Base-by-base conservation (phyloP, 805 yeast species). In the Saccharomycopsis amapae region DNA sequence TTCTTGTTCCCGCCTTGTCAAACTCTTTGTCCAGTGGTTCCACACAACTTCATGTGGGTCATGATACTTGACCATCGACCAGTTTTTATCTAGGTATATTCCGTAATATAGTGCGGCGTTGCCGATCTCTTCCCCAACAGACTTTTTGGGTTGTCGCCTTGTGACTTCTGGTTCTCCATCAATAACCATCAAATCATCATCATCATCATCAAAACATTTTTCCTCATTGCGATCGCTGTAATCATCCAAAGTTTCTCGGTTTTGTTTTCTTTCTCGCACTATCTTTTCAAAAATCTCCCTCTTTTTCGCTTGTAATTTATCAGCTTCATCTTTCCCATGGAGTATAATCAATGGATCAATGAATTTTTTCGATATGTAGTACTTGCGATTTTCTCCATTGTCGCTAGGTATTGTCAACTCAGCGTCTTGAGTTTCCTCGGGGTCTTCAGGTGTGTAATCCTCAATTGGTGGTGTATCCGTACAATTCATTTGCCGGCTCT, bases 41-140 rank as follows among this genome's bases (percentile, higher is more conserved):
- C 15, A 38, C 5, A 48, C 25, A 15, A 44, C 24, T 24, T 4
- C 3, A 17, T 42, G 22, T 19, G 42, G 43, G 36, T 45, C 38
- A 10, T 36, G 17, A 18, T 45, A 45, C 28, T 37, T 40, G 12
- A 48, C 30, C 25, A 48, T 5, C 3, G 48, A 20, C 18, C 13
- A 48, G 24, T 28, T 25, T 24, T 38, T 36, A 13, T 15, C 40
- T 12, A 48, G n/a, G 24, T 48, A 48, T 42, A 48, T 33, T 31
- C 28, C 20, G 12, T 48, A 32, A 22, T 48, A 48, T 2, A 48
- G 35, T 22, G 45, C 52, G 26, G 52, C 46, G 18, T 46, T 45
- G 32, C 55, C 31, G 7, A 41, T 18, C 30, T 48, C 28, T 47
- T 43, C 13, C 23, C 24, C 1, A 26, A 34, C 12, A n/a, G 31